Evolutionary conservation across 225 moss, liverwort and hornwort species (phyloP).

Genomic region (Marchantia polymorpha): DNA sequence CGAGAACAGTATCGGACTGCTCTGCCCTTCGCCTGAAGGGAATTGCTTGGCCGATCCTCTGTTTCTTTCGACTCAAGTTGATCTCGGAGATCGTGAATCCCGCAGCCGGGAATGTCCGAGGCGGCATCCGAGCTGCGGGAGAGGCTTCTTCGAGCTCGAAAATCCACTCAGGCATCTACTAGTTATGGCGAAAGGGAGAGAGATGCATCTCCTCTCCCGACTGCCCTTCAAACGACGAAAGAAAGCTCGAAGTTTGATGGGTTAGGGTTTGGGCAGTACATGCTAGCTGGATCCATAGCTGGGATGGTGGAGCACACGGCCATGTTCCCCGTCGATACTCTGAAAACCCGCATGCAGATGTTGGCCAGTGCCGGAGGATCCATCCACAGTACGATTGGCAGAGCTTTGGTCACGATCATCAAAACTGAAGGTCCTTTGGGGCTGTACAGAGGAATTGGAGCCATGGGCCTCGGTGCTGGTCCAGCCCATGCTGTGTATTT

Average conservation of each 20-base stretch:
- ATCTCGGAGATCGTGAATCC: neutral
- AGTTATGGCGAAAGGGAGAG: conserved; percentile 44
- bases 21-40: neutral
- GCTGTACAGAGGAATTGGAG: conserved; percentile 91
- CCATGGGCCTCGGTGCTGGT: conserved; percentile 94
- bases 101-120: conserved; percentile 33
- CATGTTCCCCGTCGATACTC: conserved; percentile 91
- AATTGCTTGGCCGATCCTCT: neutral
- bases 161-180: conserved; percentile 44
- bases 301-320: conserved; percentile 99
- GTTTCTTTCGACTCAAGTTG: neutral
- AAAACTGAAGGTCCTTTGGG: conserved; percentile 81
- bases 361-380: conserved; percentile 73
- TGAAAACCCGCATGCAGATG: conserved; percentile 99
- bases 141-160: conserved; percentile 40
- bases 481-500: conserved; percentile 98
- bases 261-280: conserved; percentile 82
- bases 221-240: conserved; percentile 18
- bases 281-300: conserved; percentile 92
- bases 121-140: conserved; percentile 62
- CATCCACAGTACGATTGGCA: conserved; percentile 58
- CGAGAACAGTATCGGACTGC: neutral
- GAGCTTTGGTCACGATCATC: conserved; percentile 65
- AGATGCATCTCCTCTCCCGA: neutral
- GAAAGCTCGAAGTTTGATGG: conserved; percentile 60